phyloP scores from a whole-genome alignment of 768 basidiomycete genomes.

The Hericium alpestre region DNA sequence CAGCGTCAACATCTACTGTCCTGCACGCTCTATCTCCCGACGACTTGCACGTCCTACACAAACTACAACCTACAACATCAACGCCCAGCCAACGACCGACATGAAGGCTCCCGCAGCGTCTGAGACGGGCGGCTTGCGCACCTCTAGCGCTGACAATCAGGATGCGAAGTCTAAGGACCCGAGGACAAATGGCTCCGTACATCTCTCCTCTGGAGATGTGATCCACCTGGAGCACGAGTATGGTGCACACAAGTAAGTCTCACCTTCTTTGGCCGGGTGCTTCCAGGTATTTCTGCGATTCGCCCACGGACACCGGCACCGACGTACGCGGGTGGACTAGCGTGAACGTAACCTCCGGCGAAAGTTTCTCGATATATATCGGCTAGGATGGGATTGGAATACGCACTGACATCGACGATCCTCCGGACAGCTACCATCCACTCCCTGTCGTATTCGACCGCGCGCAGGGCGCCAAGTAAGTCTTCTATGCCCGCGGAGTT shows the following conservation, averaged over 20 bases:
- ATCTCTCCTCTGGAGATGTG: slow-evolving; percentile 52
- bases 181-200: slow-evolving; percentile 3
- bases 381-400: neutral
- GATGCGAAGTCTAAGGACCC: neutral
- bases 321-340: neutral
- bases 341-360: no score
- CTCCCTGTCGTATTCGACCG: slow-evolving; percentile 89
- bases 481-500: slow-evolving; percentile 25
- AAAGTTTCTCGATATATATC: no score
- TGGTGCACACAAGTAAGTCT: slow-evolving; percentile 81
- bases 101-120: neutral
- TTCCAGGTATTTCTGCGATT: neutral
- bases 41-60: neutral
- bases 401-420: slow-evolving; percentile 17
- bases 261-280: neutral
- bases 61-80: neutral
- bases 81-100: neutral
- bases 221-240: slow-evolving; percentile 75
- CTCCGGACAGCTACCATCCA: slow-evolving; percentile 77
- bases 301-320: neutral
- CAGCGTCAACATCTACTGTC: neutral
- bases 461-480: slow-evolving; percentile 83
- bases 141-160: neutral
- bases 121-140: neutral
- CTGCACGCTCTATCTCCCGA: neutral